Conservation (phyloP, 345 rosid genomes). For the Euclidium syriacum region DNA sequence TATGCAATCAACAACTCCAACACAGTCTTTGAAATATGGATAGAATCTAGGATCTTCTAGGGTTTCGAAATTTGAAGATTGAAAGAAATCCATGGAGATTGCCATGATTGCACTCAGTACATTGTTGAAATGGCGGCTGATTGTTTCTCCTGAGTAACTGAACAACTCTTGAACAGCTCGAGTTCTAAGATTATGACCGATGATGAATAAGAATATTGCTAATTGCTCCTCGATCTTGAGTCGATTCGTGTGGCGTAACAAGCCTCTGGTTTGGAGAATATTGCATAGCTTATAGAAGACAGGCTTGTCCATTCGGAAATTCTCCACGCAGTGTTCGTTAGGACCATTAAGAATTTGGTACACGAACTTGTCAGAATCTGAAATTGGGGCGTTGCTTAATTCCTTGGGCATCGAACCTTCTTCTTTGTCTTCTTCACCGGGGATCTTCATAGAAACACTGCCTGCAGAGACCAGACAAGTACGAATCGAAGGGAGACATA, state of each 20-base stretch:
- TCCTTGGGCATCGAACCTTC: conserved; percentile 42
- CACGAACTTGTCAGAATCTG: conserved; percentile 61
- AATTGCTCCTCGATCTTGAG: conserved; percentile 89
- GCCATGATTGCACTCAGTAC: conserved; percentile 74
- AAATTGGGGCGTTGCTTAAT: conserved; percentile 30
- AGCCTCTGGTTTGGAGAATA: conserved; percentile 63
- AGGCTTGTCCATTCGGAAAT: conserved; percentile 87
- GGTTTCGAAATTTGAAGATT: conserved; percentile 43
- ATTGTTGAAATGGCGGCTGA: conserved; percentile 92
- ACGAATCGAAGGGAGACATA: too few relatives aligned
- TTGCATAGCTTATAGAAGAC: conserved; percentile 81
- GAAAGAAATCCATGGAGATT: conserved; percentile 67
- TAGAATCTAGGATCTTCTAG: conserved; percentile 43
- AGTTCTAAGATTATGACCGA: conserved; percentile 84
- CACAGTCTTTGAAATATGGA: conserved; percentile 83
- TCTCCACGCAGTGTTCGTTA: conserved; percentile 57
- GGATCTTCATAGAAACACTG: conserved; percentile 58
- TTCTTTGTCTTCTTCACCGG: conserved; percentile 52
- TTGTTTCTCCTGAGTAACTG: conserved; percentile 83
- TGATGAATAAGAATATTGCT: conserved; percentile 74
- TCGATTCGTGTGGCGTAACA: conserved; percentile 82
- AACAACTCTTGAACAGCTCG: conserved; percentile 83
- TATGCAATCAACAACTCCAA: conserved; percentile 80
- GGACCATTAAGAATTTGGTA: conserved; percentile 70
- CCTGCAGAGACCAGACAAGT: too few relatives aligned